Evolutionary conservation across 1,139 yeast species (phyloP).

Genomic region (Protomyces macrosporus): DNA sequence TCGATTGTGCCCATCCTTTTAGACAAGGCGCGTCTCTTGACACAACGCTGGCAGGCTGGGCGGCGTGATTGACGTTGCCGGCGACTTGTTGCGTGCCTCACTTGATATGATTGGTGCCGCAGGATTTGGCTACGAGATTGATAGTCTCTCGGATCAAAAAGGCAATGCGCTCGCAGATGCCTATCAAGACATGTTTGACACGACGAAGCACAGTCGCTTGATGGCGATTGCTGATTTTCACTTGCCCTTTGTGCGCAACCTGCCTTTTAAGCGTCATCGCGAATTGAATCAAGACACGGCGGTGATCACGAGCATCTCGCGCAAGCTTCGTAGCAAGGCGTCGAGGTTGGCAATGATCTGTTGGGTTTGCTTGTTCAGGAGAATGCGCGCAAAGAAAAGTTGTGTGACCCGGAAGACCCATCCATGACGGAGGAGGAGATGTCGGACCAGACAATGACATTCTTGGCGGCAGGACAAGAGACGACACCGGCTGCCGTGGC

Average conservation of each 20-base stretch:
- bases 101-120: conserved; percentile 31
- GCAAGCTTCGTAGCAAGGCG: conserved; percentile 7
- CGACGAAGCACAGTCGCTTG: conserved; percentile 5
- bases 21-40: conserved; percentile 26
- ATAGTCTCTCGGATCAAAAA: conserved; percentile 6
- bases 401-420: conserved; percentile 26
- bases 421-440: conserved; percentile 28
- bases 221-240: conserved; percentile 4
- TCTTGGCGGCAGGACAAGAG: conserved; percentile 32
- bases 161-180: conserved; percentile 27
- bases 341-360: conserved; percentile 26
- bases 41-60: conserved; percentile 19
- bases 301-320: neutral
- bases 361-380: conserved; percentile 29
- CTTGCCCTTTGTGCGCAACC: conserved; percentile 9
- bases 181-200: conserved; percentile 22
- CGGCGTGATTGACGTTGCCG: conserved; percentile 17
- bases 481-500: conserved; percentile 30
- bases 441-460: conserved; percentile 29
- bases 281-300: conserved; percentile 12
- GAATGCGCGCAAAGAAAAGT: conserved; percentile 26
- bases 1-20: conserved; percentile 29
- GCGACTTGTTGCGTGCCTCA: conserved; percentile 28
- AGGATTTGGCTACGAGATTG: conserved; percentile 29
- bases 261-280: conserved; percentile 16